Base-by-base conservation (phyloP, 345 rosid species). In the Camelina laxa region DNA sequence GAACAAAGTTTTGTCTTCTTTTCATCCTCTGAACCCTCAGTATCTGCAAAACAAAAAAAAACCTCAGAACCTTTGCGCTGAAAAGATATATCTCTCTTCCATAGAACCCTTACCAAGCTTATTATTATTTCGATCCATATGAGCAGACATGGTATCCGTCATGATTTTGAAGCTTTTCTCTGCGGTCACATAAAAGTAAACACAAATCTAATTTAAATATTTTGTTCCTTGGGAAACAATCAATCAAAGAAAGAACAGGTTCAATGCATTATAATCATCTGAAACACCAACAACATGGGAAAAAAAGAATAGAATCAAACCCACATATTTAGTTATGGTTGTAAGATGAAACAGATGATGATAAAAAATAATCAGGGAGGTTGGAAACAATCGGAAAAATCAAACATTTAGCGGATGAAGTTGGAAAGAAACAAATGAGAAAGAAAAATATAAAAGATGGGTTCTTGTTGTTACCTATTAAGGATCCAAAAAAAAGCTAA, bases 1-100 rank as follows among this genome's bases (percentile, higher is more conserved):
- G 97, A 83, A 27, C 85, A 88, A 31, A 90, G 86, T 83, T 82
- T 86, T 21, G 82, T 88, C 82, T 79, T 89, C 88, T 82, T 89
- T 16, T 89, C 93, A 66, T 93, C 93, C 70, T 93, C 95, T 7
- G 82, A 78, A 61, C 54, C 51, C 2, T 87, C 97, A 38, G 21
- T 19, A 30, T 85, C 89, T 45, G 56, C 65, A 56, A 19, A 63
- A 30, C 9, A 20, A 53, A 38, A 54, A 15, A 47, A 47, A 27
- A 65, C 21, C 3, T 75, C 38, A 53, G 58, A 74, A 44, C 31
- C 57, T 53, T 33, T 60, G 10, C 69, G 5, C 30, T 27, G 14
- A 38, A n/a, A 50, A 50, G 36, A 0, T 27, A 27, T 27, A 13
- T 17, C 3, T 63, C 19, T 62, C 24, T 56, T 27, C 13, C 35